phyloP scores from a whole-genome alignment of 257 asterid species.

The Nicotiana knightiana region DNA sequence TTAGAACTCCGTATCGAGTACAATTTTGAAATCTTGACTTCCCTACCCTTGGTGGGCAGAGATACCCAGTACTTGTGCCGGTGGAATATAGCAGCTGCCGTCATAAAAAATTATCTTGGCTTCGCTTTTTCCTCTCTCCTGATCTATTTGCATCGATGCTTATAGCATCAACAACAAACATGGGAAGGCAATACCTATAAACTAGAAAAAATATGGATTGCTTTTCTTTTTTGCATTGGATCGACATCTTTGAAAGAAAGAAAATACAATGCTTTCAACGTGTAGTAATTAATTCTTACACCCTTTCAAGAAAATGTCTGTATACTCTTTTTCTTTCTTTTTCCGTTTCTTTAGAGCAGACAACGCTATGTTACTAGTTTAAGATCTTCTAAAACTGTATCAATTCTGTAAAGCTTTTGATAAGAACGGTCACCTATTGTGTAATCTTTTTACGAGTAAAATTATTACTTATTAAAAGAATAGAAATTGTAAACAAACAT shows the following conservation, averaged over 20 bases:
- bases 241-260: neutral
- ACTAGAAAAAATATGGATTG: neutral
- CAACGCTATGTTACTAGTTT: slow-evolving; percentile 4
- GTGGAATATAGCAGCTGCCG: no score
- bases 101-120: no score
- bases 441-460: neutral
- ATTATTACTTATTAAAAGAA: neutral
- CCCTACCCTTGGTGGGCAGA: neutral
- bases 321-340: neutral
- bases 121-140: neutral
- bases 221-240: neutral
- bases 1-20: neutral
- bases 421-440: neutral
- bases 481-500: neutral
- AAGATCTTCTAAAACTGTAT: neutral
- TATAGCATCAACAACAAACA: neutral
- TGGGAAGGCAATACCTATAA: neutral
- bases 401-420: neutral
- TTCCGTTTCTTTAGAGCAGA: neutral
- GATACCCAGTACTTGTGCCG: no score
- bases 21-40: neutral
- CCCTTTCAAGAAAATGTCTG: neutral
- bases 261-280: neutral
- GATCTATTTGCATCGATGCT: neutral
- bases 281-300: neutral